Evolutionary conservation across 1,284 basidiomycete genomes (phyloP), one percentile per base, ranked within the genome.

Genomic region (Tylopilus orsonianus): DNA sequence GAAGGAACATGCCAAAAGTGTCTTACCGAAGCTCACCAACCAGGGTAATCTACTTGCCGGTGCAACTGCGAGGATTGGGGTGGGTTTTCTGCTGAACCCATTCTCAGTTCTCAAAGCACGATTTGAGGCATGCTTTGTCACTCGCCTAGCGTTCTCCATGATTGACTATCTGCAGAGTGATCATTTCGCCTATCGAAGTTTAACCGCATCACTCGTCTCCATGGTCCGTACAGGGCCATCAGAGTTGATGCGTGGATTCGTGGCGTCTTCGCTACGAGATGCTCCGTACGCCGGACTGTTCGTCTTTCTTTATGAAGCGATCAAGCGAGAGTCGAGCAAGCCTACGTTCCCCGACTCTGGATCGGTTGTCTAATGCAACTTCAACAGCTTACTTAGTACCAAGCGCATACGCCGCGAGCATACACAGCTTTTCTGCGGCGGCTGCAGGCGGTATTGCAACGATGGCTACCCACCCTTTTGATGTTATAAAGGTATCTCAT

Each of bases 241-340:
- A 29, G 94, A 93, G 50, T 75, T 97, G 26, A 86, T 95, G 64
- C 85, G 91, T 47, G 96, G 95, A 0, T 90, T 97, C 60, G 69
- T 90, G 26, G 93, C 95, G 0, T 95, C 94, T 1, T 91, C 93
- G 0, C 73, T 96, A 19, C 80, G 96, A 30, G 96, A 99, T 65
- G 96, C 96, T 2, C 97, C 96, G 0, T 96, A 97, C 60, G 95
- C 96, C 0, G 96, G 96, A 0, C 67, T 99, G 8, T 99, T 97
- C 59, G 78, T 98, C 16, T 83, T 94, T 1, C 83, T 89, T 44
- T 99, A 99, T 66, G 96, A 97, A 67, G 80, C 81, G 37, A 80
- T 87, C 55, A 95, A 95, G 65, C 75, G 76, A 34, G 77, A 90
- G 54, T 72, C 81, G 5, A 74, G 88, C 87, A 62, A 59, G 78